Evolutionary conservation across 306 rosid genomes (phyloP), one percentile per base, ranked within the genome.

Genomic region (Amphicarpaea edgeworthii): DNA sequence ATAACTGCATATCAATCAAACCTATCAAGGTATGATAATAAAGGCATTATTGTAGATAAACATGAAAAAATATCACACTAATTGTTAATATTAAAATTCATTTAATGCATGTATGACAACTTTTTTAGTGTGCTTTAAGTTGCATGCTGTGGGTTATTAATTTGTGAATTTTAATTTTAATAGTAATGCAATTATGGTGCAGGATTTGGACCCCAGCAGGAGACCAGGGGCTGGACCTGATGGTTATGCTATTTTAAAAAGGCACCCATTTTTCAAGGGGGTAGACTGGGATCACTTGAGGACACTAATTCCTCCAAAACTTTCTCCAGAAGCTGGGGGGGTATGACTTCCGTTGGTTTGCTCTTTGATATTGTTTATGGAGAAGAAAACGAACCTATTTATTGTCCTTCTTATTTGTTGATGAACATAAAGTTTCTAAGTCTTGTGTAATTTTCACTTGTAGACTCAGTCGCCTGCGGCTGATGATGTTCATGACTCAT

Each of bases 141-240:
- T 83, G 63, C 57, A 68, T 53, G 62, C 59, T 54, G 2, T 74
- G 62, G 77, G 55, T 15, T 64, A 17, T 58, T 81, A 47, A 57
- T 63, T 81, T 71, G 40, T 30, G 23, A 67, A 8, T 30, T 49
- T 14, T 69, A 73, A 42, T 66, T 70, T 72, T 60, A 51, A 62
- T 41, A 40, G 46, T 49, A 1, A 17, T 76, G 53, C 41, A 49
- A 68, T 54, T 72, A 51, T 75, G 77, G 24, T 89, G 70, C 87
- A 96, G 98, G 99, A 96, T 85, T 85, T 87, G 77, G 97, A 96
- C 75, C 96, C 99, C 45, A 73, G 79, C 78, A 85, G 87, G 82
- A 87, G 99, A 84, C 99, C 96, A 3, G 99, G 98, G 46, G 96
- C 97, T 14, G 96, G 99, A 78, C 79, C 88, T 11, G 97, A 85